phyloP scores from a whole-genome alignment of 176 grass and related monocot genomes.

The Zizania latifolia region DNA sequence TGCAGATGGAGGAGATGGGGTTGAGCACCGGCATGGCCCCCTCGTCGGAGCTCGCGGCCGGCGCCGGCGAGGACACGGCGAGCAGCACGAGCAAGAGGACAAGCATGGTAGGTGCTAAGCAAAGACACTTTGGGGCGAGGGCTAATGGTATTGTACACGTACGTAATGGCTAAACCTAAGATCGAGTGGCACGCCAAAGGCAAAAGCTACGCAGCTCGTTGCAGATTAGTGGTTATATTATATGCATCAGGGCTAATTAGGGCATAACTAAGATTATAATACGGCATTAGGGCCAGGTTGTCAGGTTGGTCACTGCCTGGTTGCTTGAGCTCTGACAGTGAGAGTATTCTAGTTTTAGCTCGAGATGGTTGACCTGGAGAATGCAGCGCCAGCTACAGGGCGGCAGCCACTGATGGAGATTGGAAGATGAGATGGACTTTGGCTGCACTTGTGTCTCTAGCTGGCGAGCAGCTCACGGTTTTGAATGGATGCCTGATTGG shows the following conservation, averaged over 20 bases:
- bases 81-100: conserved; percentile 30
- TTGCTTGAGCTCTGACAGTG: conserved; percentile 5
- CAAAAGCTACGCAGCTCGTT: neutral
- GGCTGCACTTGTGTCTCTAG: neutral
- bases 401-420: neutral
- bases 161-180: neutral
- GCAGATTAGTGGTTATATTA: neutral
- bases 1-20: conserved; percentile 21
- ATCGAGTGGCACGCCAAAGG: too few relatives aligned
- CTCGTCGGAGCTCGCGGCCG: neutral
- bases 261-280: conserved; percentile 4
- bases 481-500: neutral
- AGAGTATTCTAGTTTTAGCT: neutral
- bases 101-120: conserved; percentile 16
- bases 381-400: neutral
- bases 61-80: neutral
- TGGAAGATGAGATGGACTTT: neutral
- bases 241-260: neutral
- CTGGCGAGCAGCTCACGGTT: neutral
- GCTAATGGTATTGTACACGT: neutral
- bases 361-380: conserved; percentile 17
- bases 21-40: conserved; percentile 22
- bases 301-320: neutral
- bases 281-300: neutral
- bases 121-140: neutral